phyloP scores from a whole-genome alignment of 805 yeast species.

The Lipomyces japonicus region DNA sequence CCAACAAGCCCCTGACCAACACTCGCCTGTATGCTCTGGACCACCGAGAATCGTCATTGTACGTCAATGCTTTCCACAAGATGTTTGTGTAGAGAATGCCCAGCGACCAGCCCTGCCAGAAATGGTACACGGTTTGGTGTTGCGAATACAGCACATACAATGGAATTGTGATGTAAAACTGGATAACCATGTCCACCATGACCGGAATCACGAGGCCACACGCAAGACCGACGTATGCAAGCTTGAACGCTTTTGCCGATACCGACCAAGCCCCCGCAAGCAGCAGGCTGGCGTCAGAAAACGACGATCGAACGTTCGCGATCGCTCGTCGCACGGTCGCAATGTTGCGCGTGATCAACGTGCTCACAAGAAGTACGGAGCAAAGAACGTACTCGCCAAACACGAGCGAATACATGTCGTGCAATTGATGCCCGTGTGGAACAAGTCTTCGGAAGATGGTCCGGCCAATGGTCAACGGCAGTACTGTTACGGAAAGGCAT shows the following conservation, averaged over 20 bases:
- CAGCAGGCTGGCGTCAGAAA: not conserved
- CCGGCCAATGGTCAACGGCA: slow-evolving; percentile 36
- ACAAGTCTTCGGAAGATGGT: slow-evolving; percentile 9
- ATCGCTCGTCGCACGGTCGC: slow-evolving; percentile 1
- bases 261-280: not conserved
- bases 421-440: slow-evolving; percentile 13
- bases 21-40: slow-evolving; percentile 20
- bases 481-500: slow-evolving; percentile 28
- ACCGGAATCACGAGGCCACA: slow-evolving; percentile 20
- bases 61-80: slow-evolving; percentile 7
- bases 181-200: slow-evolving; percentile 20
- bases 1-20: slow-evolving; percentile 16
- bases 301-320: not conserved
- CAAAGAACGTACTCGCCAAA: slow-evolving; percentile 30
- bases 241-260: not conserved
- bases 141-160: slow-evolving; percentile 15
- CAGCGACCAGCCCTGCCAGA: slow-evolving; percentile 22
- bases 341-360: slow-evolving; percentile 4
- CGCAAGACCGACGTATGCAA: slow-evolving; percentile 1
- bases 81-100: slow-evolving; percentile 18
- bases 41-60: slow-evolving; percentile 15
- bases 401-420: slow-evolving; percentile 29
- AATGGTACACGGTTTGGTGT: slow-evolving; percentile 19
- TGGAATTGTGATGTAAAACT: slow-evolving; percentile 23
- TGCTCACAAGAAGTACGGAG: slow-evolving; percentile 2